Evolutionary conservation across 768 basidiomycete genomes (phyloP), one percentile per base, ranked within the genome.

Genomic region (Pleurotus djamor): DNA sequence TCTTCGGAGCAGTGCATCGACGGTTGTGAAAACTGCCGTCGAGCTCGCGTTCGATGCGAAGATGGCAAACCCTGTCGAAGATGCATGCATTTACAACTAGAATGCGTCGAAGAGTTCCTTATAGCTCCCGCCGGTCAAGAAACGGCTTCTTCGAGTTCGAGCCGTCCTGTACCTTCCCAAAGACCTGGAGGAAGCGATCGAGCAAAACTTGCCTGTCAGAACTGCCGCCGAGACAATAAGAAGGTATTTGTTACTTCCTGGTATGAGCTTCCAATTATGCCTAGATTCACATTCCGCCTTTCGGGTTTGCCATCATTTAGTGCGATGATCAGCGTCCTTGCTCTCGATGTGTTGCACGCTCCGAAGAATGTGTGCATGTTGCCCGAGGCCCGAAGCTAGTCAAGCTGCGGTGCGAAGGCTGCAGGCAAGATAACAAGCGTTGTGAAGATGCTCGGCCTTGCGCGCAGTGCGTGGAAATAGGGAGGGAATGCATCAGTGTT

Each of bases 281-380:
- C 58, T 48, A 66, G 12, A 58, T 37, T 52, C 51, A 43, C 14
- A 2, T 57, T 59, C 21, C 45, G 35, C 61, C 47, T 51, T 38
- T 62, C 56, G 38, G 10, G 21, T 37, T 52, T 32, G 48, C 32
- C 32, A 59, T 52, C 52, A 28, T 28, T 28, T 28, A 87, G 86
- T 87, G 86, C 64, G 84, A 87, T 51, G 79, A 86, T 64, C 79
- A 84, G 61, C 79, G 85, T 17, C 86, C 86, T 10, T 87, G 86
- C 67, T 74, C 78, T 60, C 80, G 85, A 37, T 88, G 86, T 64
- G 69, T 85, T 34, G 72, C 78, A 14, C 78, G 84, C 32, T 71
- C 72, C 2, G 82, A 85, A 64, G 78, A 80, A 44, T 88, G 86
- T 64, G 64, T 87, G 14, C 84, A 84, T 60, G 75, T 85, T 8